Conservation (phyloP, 495 filamentous ascomycete species). For the Hypoxylon fuscum region DNA sequence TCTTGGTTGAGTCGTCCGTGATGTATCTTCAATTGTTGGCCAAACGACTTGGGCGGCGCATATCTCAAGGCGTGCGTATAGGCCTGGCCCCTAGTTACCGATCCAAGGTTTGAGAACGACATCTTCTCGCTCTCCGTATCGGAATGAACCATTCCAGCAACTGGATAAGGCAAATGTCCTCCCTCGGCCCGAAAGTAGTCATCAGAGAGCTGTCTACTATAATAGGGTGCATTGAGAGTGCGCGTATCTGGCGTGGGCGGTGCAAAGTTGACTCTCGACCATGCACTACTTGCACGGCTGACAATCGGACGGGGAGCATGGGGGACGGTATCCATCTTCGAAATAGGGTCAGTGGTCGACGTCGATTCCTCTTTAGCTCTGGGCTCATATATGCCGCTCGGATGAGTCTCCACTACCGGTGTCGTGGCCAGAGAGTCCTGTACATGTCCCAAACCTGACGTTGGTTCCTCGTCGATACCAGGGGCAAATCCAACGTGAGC, state of each 20-base stretch:
- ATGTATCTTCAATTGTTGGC: constrained; percentile 74
- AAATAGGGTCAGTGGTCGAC: neutral
- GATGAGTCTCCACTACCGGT: neutral
- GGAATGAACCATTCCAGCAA: constrained; percentile 10
- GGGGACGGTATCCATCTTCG: constrained; percentile 9
- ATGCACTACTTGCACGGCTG: constrained; percentile 18
- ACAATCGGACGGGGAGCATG: constrained; percentile 8
- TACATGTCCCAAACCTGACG: neutral
- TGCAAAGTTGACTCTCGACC: constrained; percentile 27
- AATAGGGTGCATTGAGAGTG: constrained; percentile 47
- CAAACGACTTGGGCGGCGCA: constrained; percentile 71
- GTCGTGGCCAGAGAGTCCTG: neutral
- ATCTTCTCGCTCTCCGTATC: constrained; percentile 51
- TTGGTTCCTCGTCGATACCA: constrained; percentile 23
- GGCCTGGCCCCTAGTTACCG: constrained; percentile 41
- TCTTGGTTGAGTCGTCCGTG: constrained; percentile 81
- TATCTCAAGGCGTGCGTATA: constrained; percentile 70
- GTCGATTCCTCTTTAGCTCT: neutral
- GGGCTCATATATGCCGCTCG: neutral
- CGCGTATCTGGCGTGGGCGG: constrained; percentile 42
- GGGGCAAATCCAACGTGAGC: constrained; percentile 67
- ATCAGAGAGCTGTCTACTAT: constrained; percentile 21
- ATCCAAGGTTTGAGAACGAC: constrained; percentile 40
- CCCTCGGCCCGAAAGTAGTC: constrained; percentile 28
- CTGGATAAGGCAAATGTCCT: constrained; percentile 6